Conservation (phyloP, 2,329 filamentous ascomycete genomes). For the Sphaceloma murrayae region DNA sequence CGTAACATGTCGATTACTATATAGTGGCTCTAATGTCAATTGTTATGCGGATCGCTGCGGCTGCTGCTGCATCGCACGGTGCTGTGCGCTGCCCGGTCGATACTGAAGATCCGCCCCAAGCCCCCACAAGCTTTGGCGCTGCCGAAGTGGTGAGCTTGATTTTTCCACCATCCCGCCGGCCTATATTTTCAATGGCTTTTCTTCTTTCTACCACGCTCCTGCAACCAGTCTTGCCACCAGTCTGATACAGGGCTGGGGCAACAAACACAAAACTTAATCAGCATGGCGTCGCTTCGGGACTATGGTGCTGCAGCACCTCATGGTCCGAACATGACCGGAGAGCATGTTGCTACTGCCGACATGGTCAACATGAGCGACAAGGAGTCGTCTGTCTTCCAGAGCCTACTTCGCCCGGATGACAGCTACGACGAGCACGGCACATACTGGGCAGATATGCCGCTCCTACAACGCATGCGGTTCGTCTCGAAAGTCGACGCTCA, state of each 20-base stretch:
- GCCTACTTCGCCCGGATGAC: constrained; percentile 79
- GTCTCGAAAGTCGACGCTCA: constrained; percentile 61
- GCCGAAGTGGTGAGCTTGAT: not conserved
- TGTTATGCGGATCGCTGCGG: too few relatives aligned
- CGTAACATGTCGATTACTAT: too few relatives aligned
- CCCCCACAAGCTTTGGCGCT: not conserved
- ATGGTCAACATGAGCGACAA: constrained; percentile 50
- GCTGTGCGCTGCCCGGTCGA: not conserved
- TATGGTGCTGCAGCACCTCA: constrained; percentile 41
- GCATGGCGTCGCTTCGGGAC: constrained; percentile 35
- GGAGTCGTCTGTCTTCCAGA: constrained; percentile 60
- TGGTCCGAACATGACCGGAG: constrained; percentile 37
- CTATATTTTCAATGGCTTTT: too few relatives aligned
- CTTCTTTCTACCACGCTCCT: not conserved
- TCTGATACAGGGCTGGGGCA: too few relatives aligned
- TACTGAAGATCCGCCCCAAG: not conserved
- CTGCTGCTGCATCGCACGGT: too few relatives aligned
- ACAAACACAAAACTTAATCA: not conserved
- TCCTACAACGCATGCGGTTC: constrained; percentile 62
- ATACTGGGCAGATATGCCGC: constrained; percentile 86
- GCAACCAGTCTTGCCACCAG: too few relatives aligned
- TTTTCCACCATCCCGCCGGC: too few relatives aligned
- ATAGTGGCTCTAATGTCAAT: too few relatives aligned
- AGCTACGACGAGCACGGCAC: constrained; percentile 70
- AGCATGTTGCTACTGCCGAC: constrained; percentile 36